A percentile compares a stretch with the other conserved stretches of the same genome.
Evolutionary conservation across 768 basidiomycete genomes (phyloP).

Genomic region (Boletellus ananiceps): DNA sequence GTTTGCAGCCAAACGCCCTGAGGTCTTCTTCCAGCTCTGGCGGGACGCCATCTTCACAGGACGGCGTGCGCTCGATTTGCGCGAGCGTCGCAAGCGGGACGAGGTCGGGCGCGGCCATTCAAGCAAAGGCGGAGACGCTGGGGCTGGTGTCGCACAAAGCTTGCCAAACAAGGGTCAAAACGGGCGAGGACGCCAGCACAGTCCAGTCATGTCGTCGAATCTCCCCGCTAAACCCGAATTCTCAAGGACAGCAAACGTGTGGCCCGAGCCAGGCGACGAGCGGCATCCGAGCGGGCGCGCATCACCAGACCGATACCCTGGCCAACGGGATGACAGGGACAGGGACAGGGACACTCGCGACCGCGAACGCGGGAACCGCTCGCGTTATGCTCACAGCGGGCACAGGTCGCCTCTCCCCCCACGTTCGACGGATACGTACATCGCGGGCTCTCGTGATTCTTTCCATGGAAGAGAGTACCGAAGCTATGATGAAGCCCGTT

Average conservation of each 20-base stretch:
- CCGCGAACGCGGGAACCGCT: constrained; percentile 17
- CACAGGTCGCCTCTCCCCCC: constrained; percentile 13
- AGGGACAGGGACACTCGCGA: constrained; percentile 21
- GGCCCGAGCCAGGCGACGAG: constrained; percentile 24
- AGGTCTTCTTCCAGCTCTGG: constrained; percentile 81
- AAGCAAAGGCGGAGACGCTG: not conserved
- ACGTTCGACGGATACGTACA: constrained; percentile 17
- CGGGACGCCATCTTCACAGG: constrained; percentile 77
- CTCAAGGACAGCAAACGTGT: constrained; percentile 13
- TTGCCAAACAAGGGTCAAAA: constrained; percentile 17
- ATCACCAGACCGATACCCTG: constrained; percentile 24
- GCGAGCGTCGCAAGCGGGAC: constrained; percentile 80
- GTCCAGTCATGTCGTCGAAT: constrained; percentile 21
- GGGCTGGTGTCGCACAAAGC: constrained; percentile 6
- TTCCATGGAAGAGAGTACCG: constrained; percentile 21
- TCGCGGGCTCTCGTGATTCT: constrained; percentile 13
- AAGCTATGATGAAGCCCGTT: constrained; percentile 15
- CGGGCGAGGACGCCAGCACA: not conserved
- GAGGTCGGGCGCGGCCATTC: constrained; percentile 46
- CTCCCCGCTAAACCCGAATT: constrained; percentile 32
- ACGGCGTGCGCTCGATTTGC: constrained; percentile 79
- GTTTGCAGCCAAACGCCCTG: constrained; percentile 85
- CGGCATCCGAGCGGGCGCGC: constrained; percentile 16
- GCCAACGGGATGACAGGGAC: constrained; percentile 23
- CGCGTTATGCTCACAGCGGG: constrained; percentile 13